Evolutionary conservation across 768 basidiomycete species (phyloP), one percentile per base, ranked within the genome.

Genomic region (Tulasnella sp.): DNA sequence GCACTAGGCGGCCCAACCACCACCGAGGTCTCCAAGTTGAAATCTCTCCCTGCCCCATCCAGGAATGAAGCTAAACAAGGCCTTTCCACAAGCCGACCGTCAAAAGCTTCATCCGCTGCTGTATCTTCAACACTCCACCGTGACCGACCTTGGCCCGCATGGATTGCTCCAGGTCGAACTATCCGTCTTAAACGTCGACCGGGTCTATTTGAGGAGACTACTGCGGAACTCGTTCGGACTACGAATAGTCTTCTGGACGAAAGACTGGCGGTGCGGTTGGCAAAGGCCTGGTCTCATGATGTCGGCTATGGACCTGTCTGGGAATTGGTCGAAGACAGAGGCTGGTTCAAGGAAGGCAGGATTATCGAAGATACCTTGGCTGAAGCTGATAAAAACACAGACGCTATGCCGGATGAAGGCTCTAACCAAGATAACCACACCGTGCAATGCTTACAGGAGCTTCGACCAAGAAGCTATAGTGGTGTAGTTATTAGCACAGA

Each of bases 291-390:
- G 80, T 77, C 81, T 0, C 77, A 74, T 58, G 84, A 83, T 56
- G 74, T 83, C 12, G 83, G 85, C 3, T 62, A 76, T 2, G 86
- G 87, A 0, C 83, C 85, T 1, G 58, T 85, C 5, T 89, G 85
- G 84, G 80, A 87, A 53, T 63, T 87, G 31, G 64, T 74, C 37
- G 87, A 90, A 60, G 87, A 90, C 56, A 65, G 83, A 44, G 76
- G 73, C 1, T 89, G 81, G 74, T 88, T 70, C 63, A 86, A 83
- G 60, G 86, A 88, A 32, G 46, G 44, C 43, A 31, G 37, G 15
- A 7, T 28, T 10, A 44, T 37, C 5, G 8, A 39, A 10, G 51
- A 57, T 12, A 25, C 19, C 3, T 43, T 27, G 20, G 53, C 60
- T 9, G 57, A 55, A 0, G 65, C 65, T 2, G 54, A 61, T 7